These are phyloP conservation scores for Trichoderma polysporum DNA, from an alignment of 2,329 filamentous ascomycete genomes.

Conservation along the genomic window DNA sequence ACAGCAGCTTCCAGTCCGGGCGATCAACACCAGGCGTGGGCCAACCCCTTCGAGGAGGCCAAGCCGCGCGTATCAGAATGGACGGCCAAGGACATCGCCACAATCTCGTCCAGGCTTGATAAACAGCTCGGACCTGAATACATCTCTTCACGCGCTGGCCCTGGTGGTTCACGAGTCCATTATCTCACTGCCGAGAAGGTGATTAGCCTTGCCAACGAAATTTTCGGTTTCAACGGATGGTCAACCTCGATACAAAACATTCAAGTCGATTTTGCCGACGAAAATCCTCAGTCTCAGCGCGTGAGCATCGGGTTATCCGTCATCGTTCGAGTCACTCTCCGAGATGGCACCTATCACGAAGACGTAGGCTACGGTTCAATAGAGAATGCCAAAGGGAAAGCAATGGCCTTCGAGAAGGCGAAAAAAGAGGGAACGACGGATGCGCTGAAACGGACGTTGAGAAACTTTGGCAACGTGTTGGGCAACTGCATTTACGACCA, in stretches of 20 bases:
- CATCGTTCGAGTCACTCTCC: conserved; percentile 83
- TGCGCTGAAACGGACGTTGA: conserved; percentile 81
- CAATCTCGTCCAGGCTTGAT: conserved; percentile 80
- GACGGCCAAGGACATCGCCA: conserved; percentile 87
- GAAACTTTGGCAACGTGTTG: conserved; percentile 92
- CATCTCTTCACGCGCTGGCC: conserved; percentile 81
- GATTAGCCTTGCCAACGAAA: conserved; percentile 90
- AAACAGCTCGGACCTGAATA: conserved; percentile 96
- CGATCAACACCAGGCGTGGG: conserved; percentile 58
- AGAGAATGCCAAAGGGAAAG: conserved; percentile 94
- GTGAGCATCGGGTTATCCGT: conserved; percentile 86
- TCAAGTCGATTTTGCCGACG: conserved; percentile 93
- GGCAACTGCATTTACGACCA: conserved; percentile 99
- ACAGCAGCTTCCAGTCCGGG: conserved; percentile 54
- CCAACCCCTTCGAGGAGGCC: conserved; percentile 80
- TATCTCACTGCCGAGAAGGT: conserved; percentile 97
- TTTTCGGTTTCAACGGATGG: conserved; percentile 98
- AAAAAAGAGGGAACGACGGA: conserved; percentile 98
- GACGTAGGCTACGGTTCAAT: conserved; percentile 96
- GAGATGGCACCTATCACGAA: conserved; percentile 95
- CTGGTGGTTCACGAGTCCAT: conserved; percentile 81
- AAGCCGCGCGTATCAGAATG: conserved; percentile 71
- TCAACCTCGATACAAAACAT: conserved; percentile 93
- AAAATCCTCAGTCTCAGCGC: conserved; percentile 73
- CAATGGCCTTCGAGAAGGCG: conserved; percentile 93